A percentile compares a stretch with the other conserved stretches of the same genome.
phyloP scores from a whole-genome alignment of 2,329 filamentous ascomycete genomes.

The Xylaria sp. region DNA sequence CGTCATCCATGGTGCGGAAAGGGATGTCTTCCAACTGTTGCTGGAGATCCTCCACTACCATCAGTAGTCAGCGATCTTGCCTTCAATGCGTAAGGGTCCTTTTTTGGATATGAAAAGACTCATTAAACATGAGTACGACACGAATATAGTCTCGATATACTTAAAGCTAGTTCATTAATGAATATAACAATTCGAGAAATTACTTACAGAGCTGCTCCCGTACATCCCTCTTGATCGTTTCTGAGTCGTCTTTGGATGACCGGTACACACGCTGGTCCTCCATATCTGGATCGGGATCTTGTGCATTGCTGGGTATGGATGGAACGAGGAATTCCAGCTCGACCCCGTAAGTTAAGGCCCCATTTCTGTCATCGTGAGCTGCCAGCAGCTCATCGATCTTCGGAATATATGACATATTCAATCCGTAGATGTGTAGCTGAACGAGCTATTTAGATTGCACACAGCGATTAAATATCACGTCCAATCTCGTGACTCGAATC shows the following conservation, averaged over 20 bases:
- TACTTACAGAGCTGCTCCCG: conserved; percentile 18
- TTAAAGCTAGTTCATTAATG: not conserved
- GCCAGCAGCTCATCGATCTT: conserved; percentile 40
- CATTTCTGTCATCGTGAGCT: conserved; percentile 35
- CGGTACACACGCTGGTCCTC: conserved; percentile 1
- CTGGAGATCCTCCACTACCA: conserved; percentile 24
- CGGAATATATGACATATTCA: conserved; percentile 7
- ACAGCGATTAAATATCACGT: not conserved
- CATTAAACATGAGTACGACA: no score
- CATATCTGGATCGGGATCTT: conserved; percentile 36
- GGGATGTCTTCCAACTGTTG: conserved; percentile 15
- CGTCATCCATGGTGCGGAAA: conserved; percentile 29
- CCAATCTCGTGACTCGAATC: not conserved
- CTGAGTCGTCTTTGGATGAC: not conserved
- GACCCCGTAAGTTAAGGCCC: conserved; percentile 43
- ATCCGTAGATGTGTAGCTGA: not conserved
- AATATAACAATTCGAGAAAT: no score
- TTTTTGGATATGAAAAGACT: not conserved
- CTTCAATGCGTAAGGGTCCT: not conserved
- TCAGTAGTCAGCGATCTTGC: not conserved
- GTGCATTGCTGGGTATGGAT: not conserved
- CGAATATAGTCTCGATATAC: not conserved
- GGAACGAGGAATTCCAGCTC: conserved; percentile 46
- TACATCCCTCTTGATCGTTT: not conserved
- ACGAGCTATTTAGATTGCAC: not conserved